Percentiles rank a stretch among this genome's conserved stretches.
Conservation (phyloP, 2,329 filamentous ascomycete genomes). For the Fusarium praegraminearum region DNA sequence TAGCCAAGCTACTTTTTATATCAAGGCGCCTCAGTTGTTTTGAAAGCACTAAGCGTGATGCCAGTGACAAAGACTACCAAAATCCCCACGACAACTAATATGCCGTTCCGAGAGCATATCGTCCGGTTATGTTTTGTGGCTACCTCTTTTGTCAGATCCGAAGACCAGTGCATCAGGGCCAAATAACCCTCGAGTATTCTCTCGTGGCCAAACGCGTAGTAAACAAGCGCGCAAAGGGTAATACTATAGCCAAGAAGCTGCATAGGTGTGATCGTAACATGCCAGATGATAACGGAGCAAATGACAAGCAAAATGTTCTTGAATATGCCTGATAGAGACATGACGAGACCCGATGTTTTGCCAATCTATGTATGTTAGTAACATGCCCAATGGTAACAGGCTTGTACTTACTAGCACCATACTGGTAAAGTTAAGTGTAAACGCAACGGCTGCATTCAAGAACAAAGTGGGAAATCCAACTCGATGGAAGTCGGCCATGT, state of each 20-base stretch:
- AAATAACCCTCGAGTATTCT: neutral
- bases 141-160: accelerated
- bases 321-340: constrained; percentile 11
- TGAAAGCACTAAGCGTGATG: neutral
- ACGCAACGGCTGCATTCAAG: constrained; percentile 22
- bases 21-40: neutral
- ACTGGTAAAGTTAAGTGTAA: constrained; percentile 10
- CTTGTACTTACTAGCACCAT: constrained; percentile 16
- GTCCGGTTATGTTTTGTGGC: neutral
- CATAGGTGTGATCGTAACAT: neutral
- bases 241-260: constrained; percentile 7
- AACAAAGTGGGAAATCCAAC: neutral
- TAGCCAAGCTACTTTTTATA: neutral
- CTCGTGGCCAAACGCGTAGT: neutral
- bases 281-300: constrained; percentile 16
- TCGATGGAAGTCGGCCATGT: neutral
- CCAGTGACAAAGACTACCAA: neutral
- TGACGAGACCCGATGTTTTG: constrained; percentile 18
- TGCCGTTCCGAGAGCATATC: accelerated
- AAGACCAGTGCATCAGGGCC: neutral
- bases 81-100: neutral
- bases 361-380: constrained; percentile 7
- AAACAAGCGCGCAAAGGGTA: constrained; percentile 2
- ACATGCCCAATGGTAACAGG: accelerated
- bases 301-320: constrained; percentile 13